Evolutionary conservation across 2,329 filamentous ascomycete genomes (phyloP).

Genomic region (Scytalidium sp.): DNA sequence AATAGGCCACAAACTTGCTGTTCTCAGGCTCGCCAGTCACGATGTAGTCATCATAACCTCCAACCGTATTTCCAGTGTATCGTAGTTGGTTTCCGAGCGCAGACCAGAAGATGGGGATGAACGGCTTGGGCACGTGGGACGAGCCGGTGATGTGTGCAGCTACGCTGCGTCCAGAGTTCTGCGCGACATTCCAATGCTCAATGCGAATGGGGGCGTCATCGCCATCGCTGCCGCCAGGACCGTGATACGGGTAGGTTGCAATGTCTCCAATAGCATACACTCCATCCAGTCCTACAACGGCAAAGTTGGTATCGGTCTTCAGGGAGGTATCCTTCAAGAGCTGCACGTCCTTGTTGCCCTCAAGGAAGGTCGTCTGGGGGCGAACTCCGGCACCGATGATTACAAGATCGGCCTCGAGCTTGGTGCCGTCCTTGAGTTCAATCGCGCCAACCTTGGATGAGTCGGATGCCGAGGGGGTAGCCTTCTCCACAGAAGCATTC

Average conservation of each 20-base stretch:
- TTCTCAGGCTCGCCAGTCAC: slow-evolving; percentile 74
- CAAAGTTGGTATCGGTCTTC: slow-evolving; percentile 75
- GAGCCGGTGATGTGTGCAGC: slow-evolving; percentile 74
- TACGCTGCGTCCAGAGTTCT: slow-evolving; percentile 81
- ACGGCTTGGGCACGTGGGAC: slow-evolving; percentile 59
- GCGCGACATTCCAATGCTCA: slow-evolving; percentile 98
- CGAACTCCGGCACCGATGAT: slow-evolving; percentile 87
- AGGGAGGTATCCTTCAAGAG: slow-evolving; percentile 86
- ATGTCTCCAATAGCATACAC: slow-evolving; percentile 96
- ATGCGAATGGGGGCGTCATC: slow-evolving; percentile 74
- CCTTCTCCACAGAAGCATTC: slow-evolving; percentile 77
- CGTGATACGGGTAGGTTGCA: slow-evolving; percentile 89
- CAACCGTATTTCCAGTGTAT: slow-evolving; percentile 84
- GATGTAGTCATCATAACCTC: slow-evolving; percentile 84
- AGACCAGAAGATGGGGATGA: slow-evolving; percentile 97
- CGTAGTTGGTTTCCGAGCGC: slow-evolving; percentile 84
- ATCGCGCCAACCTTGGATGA: slow-evolving; percentile 75
- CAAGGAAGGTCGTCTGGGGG: slow-evolving; percentile 81
- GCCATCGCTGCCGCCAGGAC: slow-evolving; percentile 72
- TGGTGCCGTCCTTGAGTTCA: slow-evolving; percentile 80
- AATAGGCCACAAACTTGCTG: slow-evolving; percentile 85
- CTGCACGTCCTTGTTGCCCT: slow-evolving; percentile 63
- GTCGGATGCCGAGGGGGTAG: slow-evolving; percentile 66
- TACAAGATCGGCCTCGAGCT: slow-evolving; percentile 82
- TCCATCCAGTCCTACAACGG: slow-evolving; percentile 71